phyloP scores from a whole-genome alignment of 1,139 yeast species.

The Candida albicans region DNA sequence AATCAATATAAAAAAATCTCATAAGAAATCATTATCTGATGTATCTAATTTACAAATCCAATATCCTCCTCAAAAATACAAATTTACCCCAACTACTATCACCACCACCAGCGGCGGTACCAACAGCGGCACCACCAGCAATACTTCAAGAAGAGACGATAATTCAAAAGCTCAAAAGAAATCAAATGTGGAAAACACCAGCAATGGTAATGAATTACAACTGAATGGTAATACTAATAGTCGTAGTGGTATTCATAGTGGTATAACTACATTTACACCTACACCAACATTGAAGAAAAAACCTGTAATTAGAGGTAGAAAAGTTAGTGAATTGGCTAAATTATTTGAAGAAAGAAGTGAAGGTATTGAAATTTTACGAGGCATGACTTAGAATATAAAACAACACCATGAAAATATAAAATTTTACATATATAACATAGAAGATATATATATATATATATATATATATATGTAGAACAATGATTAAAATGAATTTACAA shows the following conservation, averaged over 20 bases:
- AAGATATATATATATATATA: too few relatives aligned
- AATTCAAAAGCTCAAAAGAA: too few relatives aligned
- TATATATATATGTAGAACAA: too few relatives aligned
- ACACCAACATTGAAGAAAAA: conserved; percentile 23
- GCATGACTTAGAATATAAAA: conserved; percentile 21
- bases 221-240: too few relatives aligned
- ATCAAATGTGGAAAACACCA: too few relatives aligned
- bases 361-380: conserved; percentile 49
- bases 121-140: too few relatives aligned
- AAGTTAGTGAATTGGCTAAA: conserved; percentile 56
- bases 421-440: neutral
- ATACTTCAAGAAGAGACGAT: neutral
- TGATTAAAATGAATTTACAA: too few relatives aligned
- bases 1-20: neutral
- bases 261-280: too few relatives aligned
- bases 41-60: conserved; percentile 31
- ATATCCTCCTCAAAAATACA: conserved; percentile 43
- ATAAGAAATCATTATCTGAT: conserved; percentile 17
- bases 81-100: conserved; percentile 18
- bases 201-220: neutral
- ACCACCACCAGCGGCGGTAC: neutral
- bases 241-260: too few relatives aligned
- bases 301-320: conserved; percentile 53
- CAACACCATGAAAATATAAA: too few relatives aligned
- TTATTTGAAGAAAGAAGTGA: conserved; percentile 57